Evolutionary conservation across 2,329 filamentous ascomycete species (phyloP), one percentile per base, ranked within the genome.

Genomic region (Cucurbitaria berberidis): DNA sequence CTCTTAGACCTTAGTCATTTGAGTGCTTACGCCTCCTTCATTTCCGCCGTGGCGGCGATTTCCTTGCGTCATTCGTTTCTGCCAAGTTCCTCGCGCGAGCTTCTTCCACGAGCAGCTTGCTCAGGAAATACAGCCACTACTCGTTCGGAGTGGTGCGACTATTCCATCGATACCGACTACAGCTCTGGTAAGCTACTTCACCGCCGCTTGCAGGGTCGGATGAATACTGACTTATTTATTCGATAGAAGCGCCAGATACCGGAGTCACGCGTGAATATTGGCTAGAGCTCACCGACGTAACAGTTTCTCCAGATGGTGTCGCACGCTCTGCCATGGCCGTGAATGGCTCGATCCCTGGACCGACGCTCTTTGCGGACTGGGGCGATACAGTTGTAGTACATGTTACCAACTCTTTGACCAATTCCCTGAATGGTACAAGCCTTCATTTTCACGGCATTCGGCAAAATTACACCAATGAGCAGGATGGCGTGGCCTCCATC

Each of bases 301-400:
- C 75, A 0, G 63, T 77, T 16, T 69, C 78, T 3, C 83, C 84
- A 0, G 86, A 87, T 64, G 85, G 86, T 18, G 83, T 85, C 2
- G 65, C 63, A 2, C 66, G 69, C 21, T 60, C 64, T 0, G 74
- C 45, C 61, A 69, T 72, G 66, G 61, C 67, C 22, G 51, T 80
- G 59, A 80, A 81, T 53, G 76, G 77, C 5, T 70, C 74, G 3
- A 74, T 78, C 48, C 78, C 76, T 16, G 78, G 78, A 4, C 78
- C 79, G 1, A 76, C 77, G 0, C 72, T 80, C 22, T 74, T 74
- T 34, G 78, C 67, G 40, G 68, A 76, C 36, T 75, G 72, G 69
- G 76, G 76, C 7, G 74, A 77, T 43, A 75, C 56, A 9, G 66
- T 76, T 43, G 60, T 73, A 10, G 67, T 79, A 22, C 72, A 74